Percentiles rank a stretch among this genome's conserved stretches.
These are phyloP conservation scores for Amphichorda felina DNA, from an alignment of 2,329 filamentous ascomycete genomes.

Conservation along the genomic window DNA sequence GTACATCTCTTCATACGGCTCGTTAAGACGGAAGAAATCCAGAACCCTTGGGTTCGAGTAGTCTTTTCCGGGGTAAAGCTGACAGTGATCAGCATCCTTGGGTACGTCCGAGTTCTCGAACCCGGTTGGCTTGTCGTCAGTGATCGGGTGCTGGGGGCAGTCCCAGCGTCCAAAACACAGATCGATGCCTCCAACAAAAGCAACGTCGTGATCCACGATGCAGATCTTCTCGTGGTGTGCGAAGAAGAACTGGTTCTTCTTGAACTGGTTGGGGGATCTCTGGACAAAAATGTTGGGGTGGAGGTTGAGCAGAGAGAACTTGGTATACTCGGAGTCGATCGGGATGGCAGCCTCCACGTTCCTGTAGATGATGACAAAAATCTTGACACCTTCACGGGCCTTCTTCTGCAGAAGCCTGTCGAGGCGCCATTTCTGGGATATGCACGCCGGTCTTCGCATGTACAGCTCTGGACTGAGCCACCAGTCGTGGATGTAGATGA, in stretches of 20 bases:
- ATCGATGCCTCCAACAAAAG: constrained; percentile 92
- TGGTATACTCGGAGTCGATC: constrained; percentile 97
- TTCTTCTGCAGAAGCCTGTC: constrained; percentile 90
- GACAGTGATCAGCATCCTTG: constrained; percentile 86
- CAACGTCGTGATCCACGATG: constrained; percentile 89
- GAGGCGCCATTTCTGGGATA: constrained; percentile 95
- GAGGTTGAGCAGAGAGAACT: constrained; percentile 87
- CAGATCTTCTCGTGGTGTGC: constrained; percentile 98
- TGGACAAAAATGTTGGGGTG: constrained; percentile 96
- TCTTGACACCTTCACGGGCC: constrained; percentile 87
- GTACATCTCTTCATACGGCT: constrained; percentile 98
- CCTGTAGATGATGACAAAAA: constrained; percentile 95
- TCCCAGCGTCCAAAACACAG: constrained; percentile 97
- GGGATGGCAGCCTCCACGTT: constrained; percentile 96
- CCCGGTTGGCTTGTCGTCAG: constrained; percentile 89
- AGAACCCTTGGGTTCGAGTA: constrained; percentile 94
- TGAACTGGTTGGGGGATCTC: constrained; percentile 91
- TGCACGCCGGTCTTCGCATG: constrained; percentile 82
- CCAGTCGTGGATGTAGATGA: constrained; percentile 99
- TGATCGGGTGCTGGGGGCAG: constrained; percentile 80
- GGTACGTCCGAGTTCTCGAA: constrained; percentile 69
- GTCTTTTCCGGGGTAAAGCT: constrained; percentile 95
- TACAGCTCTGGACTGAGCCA: constrained; percentile 96
- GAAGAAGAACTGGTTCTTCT: constrained; percentile 99
- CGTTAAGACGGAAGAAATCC: constrained; percentile 86